A percentile compares a stretch with the other conserved stretches of the same genome.
Evolutionary conservation across 768 basidiomycete species (phyloP).

Genomic region (Mycena olivaceomarginata): DNA sequence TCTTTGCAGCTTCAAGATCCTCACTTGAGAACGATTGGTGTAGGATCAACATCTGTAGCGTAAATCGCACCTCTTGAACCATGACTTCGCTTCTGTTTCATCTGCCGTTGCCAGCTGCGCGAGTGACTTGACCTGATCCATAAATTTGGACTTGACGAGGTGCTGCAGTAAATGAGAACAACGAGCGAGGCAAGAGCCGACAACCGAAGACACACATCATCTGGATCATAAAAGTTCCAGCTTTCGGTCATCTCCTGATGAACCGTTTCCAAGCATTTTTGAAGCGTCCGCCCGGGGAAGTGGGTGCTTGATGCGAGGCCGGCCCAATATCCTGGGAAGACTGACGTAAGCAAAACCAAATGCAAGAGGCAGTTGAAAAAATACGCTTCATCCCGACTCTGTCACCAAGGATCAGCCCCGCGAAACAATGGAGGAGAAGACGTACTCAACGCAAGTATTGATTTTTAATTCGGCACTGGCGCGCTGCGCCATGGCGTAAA

Average conservation of each 20-base stretch:
- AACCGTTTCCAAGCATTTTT: slow-evolving; percentile 5
- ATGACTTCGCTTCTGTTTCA: slow-evolving; percentile 8
- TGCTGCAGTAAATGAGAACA: slow-evolving; percentile 2
- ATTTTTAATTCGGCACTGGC: slow-evolving; percentile 29
- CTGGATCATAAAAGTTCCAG: background rate
- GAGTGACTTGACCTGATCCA: background rate
- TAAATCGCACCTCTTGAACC: slow-evolving; percentile 8
- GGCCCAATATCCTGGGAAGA: background rate
- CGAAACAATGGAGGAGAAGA: background rate
- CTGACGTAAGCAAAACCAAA: background rate
- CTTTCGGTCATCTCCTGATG: slow-evolving; percentile 2
- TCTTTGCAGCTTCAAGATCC: slow-evolving; percentile 1
- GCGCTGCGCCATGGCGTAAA: slow-evolving; percentile 26
- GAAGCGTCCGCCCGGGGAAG: background rate
- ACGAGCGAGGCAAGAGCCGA: background rate
- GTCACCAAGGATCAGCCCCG: slow-evolving; percentile 1
- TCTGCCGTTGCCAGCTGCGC: slow-evolving; percentile 6
- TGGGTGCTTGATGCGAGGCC: background rate
- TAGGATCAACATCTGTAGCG: background rate
- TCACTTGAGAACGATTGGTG: background rate
- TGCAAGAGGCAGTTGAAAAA: background rate
- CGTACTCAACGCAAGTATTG: slow-evolving; percentile 20
- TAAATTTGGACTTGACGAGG: background rate
- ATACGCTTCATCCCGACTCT: slow-evolving; percentile 26
- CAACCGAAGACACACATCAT: background rate